Conservation (phyloP, 768 basidiomycete species). For the Gymnopilus dilepis region DNA sequence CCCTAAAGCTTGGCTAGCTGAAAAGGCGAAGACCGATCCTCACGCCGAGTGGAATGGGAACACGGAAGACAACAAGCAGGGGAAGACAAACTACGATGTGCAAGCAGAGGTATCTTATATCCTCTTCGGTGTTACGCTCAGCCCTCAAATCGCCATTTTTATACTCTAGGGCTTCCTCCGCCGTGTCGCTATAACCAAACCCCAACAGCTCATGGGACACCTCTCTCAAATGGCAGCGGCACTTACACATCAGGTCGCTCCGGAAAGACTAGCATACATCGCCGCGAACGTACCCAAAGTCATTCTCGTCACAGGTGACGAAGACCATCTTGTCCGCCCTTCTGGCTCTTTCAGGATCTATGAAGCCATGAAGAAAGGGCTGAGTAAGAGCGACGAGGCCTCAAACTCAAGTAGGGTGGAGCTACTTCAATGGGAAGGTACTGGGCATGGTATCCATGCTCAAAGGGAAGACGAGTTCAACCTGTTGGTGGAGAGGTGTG, state of each 20-base stretch:
- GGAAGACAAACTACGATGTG: conserved; percentile 68
- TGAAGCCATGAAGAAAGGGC: conserved; percentile 61
- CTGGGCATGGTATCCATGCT: conserved; percentile 65
- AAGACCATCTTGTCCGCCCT: conserved; percentile 62
- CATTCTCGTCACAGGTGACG: conserved; percentile 68
- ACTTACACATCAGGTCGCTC: conserved; percentile 63
- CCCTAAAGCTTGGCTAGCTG: conserved; percentile 64
- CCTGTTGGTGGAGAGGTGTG: conserved; percentile 56
- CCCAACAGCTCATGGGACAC: conserved; percentile 63
- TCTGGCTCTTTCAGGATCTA: conserved; percentile 58
- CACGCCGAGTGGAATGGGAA: conserved; percentile 31
- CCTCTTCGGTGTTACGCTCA: no score
- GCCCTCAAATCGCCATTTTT: no score
- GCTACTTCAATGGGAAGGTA: conserved; percentile 59
- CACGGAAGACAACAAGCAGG: conserved; percentile 29
- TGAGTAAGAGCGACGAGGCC: neutral
- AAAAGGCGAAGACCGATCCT: conserved; percentile 54
- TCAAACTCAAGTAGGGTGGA: conserved; percentile 31
- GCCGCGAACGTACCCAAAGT: conserved; percentile 68
- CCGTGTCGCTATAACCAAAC: conserved; percentile 56
- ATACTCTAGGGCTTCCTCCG: conserved; percentile 46
- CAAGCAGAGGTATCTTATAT: conserved; percentile 52
- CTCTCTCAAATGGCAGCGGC: conserved; percentile 77
- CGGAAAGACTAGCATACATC: conserved; percentile 52
- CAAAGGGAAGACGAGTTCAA: conserved; percentile 61